Percentiles rank a stretch among this genome's conserved stretches.
Conservation (phyloP, 305 asterid genomes). For the Solanum hybrid region DNA sequence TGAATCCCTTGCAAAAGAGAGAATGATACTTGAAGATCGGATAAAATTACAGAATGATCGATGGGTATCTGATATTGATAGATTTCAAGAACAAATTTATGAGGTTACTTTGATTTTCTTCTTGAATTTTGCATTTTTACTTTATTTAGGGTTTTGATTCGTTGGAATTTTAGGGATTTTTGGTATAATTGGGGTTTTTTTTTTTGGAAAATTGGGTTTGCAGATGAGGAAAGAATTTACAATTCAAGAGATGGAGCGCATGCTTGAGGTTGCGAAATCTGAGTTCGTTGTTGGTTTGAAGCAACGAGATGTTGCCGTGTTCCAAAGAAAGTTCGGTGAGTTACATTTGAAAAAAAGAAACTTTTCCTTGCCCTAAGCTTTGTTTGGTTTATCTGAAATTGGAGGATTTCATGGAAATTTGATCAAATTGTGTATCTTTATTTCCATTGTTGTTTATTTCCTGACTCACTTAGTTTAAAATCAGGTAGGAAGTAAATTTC, state of each 20-base stretch:
- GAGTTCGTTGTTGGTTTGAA: constrained; percentile 43
- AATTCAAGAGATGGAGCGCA: constrained; percentile 31
- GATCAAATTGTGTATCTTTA: not conserved
- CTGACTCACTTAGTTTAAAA: not conserved
- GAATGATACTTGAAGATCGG: constrained; percentile 45
- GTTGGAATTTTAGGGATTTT: constrained; percentile 11
- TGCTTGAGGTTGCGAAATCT: constrained; percentile 35
- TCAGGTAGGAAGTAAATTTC: not conserved
- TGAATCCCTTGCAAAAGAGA: constrained; percentile 27
- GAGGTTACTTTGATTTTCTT: constrained; percentile 30
- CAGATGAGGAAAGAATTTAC: constrained; percentile 40
- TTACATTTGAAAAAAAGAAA: not conserved
- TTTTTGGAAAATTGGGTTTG: constrained; percentile 5
- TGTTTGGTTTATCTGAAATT: not conserved
- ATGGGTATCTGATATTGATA: constrained; percentile 18
- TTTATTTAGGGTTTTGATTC: constrained; percentile 11
- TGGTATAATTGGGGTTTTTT: not conserved
- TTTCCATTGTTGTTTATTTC: not conserved
- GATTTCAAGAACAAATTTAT: constrained; percentile 26
- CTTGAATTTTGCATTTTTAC: not conserved
- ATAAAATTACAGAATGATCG: constrained; percentile 25
- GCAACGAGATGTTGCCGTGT: constrained; percentile 44
- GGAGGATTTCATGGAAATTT: not conserved
- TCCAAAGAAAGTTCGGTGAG: constrained; percentile 56
- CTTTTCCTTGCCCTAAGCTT: not conserved